phyloP scores from a whole-genome alignment of 2,329 filamentous ascomycete genomes.

The Colletotrichum lini region DNA sequence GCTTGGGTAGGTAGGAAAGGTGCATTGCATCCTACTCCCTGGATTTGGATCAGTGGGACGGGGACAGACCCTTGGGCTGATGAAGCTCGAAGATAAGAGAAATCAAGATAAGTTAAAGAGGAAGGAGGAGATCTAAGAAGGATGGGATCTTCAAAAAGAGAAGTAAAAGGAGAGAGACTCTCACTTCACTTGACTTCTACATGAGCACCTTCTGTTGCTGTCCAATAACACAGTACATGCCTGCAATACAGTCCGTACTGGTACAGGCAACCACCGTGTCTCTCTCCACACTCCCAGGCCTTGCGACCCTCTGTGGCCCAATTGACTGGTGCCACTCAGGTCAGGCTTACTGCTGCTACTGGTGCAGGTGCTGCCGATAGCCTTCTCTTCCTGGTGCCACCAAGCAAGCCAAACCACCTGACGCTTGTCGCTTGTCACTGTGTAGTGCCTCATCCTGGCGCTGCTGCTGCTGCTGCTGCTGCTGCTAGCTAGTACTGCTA shows the following conservation, averaged over 20 bases:
- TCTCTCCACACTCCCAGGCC: not conserved
- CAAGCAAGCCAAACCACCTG: not conserved
- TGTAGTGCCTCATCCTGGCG: not conserved
- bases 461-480: not conserved
- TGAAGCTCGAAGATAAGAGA: too few relatives aligned
- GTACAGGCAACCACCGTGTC: not conserved
- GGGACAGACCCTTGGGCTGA: too few relatives aligned
- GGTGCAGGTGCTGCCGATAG: not conserved
- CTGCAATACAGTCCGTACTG: not conserved
- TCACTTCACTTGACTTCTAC: too few relatives aligned
- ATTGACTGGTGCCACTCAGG: constrained; percentile 10
- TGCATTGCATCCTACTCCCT: too few relatives aligned
- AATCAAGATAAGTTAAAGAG: too few relatives aligned
- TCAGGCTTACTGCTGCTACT: not conserved
- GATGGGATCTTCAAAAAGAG: too few relatives aligned
- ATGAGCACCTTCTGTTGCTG: not conserved
- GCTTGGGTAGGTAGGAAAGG: not conserved
- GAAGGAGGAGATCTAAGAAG: too few relatives aligned
- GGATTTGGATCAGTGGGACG: too few relatives aligned
- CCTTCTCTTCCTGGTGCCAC: not conserved
- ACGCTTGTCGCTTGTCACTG: constrained; percentile 2
- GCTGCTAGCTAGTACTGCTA: not conserved
- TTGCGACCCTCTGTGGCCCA: constrained; percentile 7
- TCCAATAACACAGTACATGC: not conserved
- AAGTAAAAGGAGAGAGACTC: too few relatives aligned